phyloP scores from a whole-genome alignment of 2,329 filamentous ascomycete genomes.

The Tolypocladium tundrense region DNA sequence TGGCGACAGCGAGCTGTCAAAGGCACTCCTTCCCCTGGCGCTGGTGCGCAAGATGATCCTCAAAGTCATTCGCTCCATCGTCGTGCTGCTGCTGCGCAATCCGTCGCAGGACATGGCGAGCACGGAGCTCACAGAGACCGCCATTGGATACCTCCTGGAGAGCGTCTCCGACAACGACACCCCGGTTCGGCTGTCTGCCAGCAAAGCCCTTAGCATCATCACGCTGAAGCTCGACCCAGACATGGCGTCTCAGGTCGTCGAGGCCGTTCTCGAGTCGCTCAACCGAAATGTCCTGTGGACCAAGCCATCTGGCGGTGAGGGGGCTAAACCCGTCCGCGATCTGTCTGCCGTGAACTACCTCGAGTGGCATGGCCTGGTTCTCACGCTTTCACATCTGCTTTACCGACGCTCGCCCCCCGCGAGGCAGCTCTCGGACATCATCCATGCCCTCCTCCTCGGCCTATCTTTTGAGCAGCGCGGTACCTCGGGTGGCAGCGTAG shows the following conservation, averaged over 20 bases:
- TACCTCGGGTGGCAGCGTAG: conserved; percentile 73
- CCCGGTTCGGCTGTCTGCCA: conserved; percentile 79
- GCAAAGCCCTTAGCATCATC: conserved; percentile 84
- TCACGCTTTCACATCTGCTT: conserved; percentile 77
- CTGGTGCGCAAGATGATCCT: conserved; percentile 72
- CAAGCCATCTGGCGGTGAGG: conserved; percentile 23
- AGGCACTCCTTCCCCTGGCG: conserved; percentile 57
- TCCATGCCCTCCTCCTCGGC: conserved; percentile 68
- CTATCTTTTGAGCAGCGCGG: conserved; percentile 83
- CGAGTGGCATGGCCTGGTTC: conserved; percentile 84
- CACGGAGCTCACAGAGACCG: conserved; percentile 59
- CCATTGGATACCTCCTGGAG: conserved; percentile 73
- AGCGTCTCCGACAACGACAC: conserved; percentile 79
- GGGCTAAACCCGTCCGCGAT: conserved; percentile 37
- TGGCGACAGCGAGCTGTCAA: conserved; percentile 34
- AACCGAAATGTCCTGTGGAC: conserved; percentile 47
- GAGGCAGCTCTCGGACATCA: conserved; percentile 58
- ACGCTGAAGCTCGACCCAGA: conserved; percentile 67
- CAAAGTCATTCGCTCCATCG: conserved; percentile 71
- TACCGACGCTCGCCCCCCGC: conserved; percentile 75
- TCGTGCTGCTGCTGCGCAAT: conserved; percentile 53
- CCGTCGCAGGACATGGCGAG: conserved; percentile 28
- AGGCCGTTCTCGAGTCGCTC: conserved; percentile 68
- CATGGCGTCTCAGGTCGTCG: conserved; percentile 79
- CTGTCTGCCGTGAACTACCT: conserved; percentile 68